A percentile compares a stretch with the other conserved stretches of the same genome.
phyloP scores from a whole-genome alignment of 345 rosid genomes.

The Schrenkiella parvula region DNA sequence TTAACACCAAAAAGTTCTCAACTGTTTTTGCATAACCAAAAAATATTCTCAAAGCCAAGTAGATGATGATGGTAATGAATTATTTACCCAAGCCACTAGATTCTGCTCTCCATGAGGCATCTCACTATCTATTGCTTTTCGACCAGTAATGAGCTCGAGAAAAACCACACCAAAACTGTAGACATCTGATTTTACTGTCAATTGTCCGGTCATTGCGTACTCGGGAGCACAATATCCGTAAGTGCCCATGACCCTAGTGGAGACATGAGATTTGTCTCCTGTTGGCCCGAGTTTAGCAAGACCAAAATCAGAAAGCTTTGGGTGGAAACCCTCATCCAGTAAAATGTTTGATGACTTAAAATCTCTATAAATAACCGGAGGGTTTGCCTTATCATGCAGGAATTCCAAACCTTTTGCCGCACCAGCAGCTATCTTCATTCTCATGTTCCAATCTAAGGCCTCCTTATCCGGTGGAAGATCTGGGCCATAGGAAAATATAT shows the following conservation, averaged over 20 bases:
- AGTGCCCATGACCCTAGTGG: slow-evolving; percentile 99
- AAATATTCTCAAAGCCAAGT: background rate
- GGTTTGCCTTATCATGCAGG: slow-evolving; percentile 88
- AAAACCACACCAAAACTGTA: slow-evolving; percentile 96
- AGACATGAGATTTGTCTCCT: slow-evolving; percentile 97
- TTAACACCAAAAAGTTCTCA: slow-evolving; percentile 16
- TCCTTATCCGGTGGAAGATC: slow-evolving; percentile 95
- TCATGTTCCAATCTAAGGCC: slow-evolving; percentile 87
- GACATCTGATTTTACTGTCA: slow-evolving; percentile 92
- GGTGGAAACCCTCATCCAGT: slow-evolving; percentile 83
- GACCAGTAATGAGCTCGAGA: slow-evolving; percentile 91
- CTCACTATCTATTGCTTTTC: slow-evolving; percentile 81
- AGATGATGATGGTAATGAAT: background rate
- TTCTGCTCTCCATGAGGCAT: slow-evolving; percentile 96
- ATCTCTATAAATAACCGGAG: slow-evolving; percentile 95
- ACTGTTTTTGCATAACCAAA: background rate
- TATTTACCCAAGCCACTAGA: slow-evolving; percentile 84
- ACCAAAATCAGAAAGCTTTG: slow-evolving; percentile 97
- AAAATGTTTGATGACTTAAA: slow-evolving; percentile 96
- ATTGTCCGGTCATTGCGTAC: slow-evolving; percentile 98
- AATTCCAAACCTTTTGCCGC: slow-evolving; percentile 97
- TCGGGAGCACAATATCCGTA: slow-evolving; percentile 99
- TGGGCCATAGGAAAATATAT: slow-evolving; percentile 15
- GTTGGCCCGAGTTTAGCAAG: slow-evolving; percentile 97
- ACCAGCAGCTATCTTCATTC: slow-evolving; percentile 98